Evolutionary conservation across 768 basidiomycete species (phyloP).

Genomic region (Macrolepiota fuliginosa): DNA sequence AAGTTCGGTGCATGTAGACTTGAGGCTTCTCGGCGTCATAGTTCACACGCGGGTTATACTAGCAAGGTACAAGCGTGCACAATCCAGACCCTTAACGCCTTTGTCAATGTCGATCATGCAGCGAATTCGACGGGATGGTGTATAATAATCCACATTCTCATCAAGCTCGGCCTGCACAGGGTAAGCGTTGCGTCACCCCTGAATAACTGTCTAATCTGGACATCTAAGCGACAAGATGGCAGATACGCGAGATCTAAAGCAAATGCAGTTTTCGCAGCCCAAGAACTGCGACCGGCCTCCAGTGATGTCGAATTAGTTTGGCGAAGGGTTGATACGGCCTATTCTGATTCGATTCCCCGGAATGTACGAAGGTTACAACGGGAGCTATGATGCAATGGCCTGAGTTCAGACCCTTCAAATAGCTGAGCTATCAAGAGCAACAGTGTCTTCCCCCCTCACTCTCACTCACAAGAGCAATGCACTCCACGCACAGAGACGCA

Average conservation of each 20-base stretch:
- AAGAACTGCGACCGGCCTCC: neutral
- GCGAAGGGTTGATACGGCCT: slow-evolving; percentile 7
- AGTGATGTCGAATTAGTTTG: slow-evolving; percentile 6
- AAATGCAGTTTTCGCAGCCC: neutral
- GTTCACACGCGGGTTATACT: neutral
- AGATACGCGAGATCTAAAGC: slow-evolving; percentile 14
- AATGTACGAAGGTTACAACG: slow-evolving; percentile 12
- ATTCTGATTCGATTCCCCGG: slow-evolving; percentile 11
- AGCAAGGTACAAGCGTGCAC: neutral
- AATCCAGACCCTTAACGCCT: neutral
- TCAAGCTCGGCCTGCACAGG: slow-evolving; percentile 11
- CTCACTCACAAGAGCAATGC: neutral
- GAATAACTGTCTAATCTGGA: slow-evolving; percentile 7
- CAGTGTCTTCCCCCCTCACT: neutral
- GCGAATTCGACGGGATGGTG: slow-evolving; percentile 5
- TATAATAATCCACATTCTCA: slow-evolving; percentile 9
- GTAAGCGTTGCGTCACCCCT: slow-evolving; percentile 14
- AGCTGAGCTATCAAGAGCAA: slow-evolving; percentile 8
- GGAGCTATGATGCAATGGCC: slow-evolving; percentile 9
- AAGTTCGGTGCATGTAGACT: neutral
- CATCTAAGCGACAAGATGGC: slow-evolving; percentile 9
- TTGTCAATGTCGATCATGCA: slow-evolving; percentile 1
- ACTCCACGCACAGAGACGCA: slow-evolving; percentile 7
- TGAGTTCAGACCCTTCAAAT: slow-evolving; percentile 7
- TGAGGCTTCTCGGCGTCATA: neutral